Evolutionary conservation across 2,329 filamentous ascomycete genomes (phyloP), one percentile per base, ranked within the genome.

Genomic region (Periconia sp.): DNA sequence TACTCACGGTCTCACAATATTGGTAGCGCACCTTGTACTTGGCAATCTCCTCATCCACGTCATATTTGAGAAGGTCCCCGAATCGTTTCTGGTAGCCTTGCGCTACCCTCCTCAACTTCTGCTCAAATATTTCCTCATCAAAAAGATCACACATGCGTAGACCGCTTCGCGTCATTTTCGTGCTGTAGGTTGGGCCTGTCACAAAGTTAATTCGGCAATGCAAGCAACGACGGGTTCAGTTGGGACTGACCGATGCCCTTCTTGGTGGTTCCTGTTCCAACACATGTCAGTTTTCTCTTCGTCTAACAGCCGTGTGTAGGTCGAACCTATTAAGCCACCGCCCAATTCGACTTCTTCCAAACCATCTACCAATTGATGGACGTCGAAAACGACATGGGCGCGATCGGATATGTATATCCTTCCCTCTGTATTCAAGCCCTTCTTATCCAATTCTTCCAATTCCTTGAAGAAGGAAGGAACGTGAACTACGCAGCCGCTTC

Each of bases 141-240:
- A 91, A 90, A 57, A 91, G 78, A 52, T 91, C 87, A 54, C 79
- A 78, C 49, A 90, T 77, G 61, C 81, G 81, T 55, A 92, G 80
- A 45, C 88, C 89, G 61, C 79, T 88, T 63, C 89, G 79, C 40
- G 84, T 76, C 59, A 83, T 83, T 72, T 87, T 88, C 55, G 82
- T 82, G 65, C 81, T 83, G 74, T 87, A 87, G 57, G 80, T 81
- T 75, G 83, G 84, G 62, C 72, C 66, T 66, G 30, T 17, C 9
- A n/a, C 23, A n/a, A 23, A 35, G 42, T 60, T 35, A 55, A 52
- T 49, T n/a, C 45, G 33, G 11, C 15, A n/a, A 37, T 37, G 6
- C 15, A 13, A 5, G 13, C 11, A 13, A n/a, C 11, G 33, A 37
- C n/a, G 9, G 11, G 18, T 27, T 18, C 19, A 23, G 45, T 41